Base-by-base conservation (phyloP, 163 green algal species). In the Scenedesmus sp. region DNA sequence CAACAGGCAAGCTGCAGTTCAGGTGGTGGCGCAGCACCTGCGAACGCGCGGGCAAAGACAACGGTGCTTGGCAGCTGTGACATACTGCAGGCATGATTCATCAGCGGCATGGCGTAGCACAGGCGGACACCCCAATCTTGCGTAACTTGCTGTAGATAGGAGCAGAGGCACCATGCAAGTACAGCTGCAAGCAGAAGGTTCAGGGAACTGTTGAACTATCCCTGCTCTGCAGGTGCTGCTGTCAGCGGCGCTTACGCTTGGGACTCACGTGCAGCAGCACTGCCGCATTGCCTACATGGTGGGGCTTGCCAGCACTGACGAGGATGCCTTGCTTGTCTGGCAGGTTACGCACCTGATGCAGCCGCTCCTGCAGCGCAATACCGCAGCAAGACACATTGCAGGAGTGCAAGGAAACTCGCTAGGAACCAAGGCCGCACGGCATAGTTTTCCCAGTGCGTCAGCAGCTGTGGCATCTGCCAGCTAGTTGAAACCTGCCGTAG, bases 261-360 rank as follows among this genome's bases (percentile, higher is more conserved):
- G 4, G 16, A 49, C 86, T 90, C 49, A 90, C 86, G 35, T 90
- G 86, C 46, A 90, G 51, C 51, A 85, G 49, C 20, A 85, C 35
- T 18, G 86, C 40, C 0, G 37, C 43, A 22, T 46, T 76, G 22
- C 86, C 86, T 0, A 90, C 15, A 9, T 81, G 72, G 37, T 86
- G 73, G 18, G 35, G 73, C 37, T 80, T 80, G 73, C 86, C 86
- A 42, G 86, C 86, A 65, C 49, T 79, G 49, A 90, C 68, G n/a
- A 90, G 51, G n/a, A 90, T 90, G 51, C 86, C 86, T 30, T 33
- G 72, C 44, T 72, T 37, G 46, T 90, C 68, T 16, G 42, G 86
- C 12, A 76, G 49, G 0, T n/a, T 59, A 16, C 51, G n/a, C 51
- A 90, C 46, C 72, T 83, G 65, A 40, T 73, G 16, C 44, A 86